Evolutionary conservation across 106 monocot genomes (phyloP), one percentile per base, ranked within the genome.

Genomic region (Apostasia shenzhenica): DNA sequence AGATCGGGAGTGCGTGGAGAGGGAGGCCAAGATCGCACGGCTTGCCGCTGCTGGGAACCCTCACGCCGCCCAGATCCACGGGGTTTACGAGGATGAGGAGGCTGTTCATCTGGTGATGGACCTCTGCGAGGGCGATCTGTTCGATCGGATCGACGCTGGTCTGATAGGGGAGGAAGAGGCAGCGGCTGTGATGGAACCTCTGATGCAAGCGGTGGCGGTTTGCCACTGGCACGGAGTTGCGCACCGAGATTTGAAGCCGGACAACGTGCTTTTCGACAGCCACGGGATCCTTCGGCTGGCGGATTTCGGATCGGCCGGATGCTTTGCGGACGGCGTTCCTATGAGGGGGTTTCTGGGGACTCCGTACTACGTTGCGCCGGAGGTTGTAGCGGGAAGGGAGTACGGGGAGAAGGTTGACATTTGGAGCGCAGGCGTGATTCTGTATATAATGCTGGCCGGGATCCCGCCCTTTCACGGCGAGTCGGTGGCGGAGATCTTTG

Each of bases 361-460:
- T 38, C 94, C 91, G 57, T 88, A 84, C 77, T 95, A 95, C 73
- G 88, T 91, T 69, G 94, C 94, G 49, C 94, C 94, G 45, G 91
- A 95, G 86, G 85, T 95, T 46, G 65, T 95, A 45, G 56, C 73
- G 1, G 91, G 84, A 8, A 78, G 70, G 43, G 83, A 81, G 5
- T 91, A 95, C 67, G 77, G 72, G 45, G 95, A 91, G 83, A 95
- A 95, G 86, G 83, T 84, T 12, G 95, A 91, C 54, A 84, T 95
- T 38, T 95, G 95, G 95, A 88, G 91, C 80, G 88, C 88, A 6
- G 95, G 95, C 38, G 88, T 91, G 41, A 75, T 88, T 2, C 54
- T 95, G 45, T 95, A 91, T 69, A 60, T 86, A 61, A 80, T 95
- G 81, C 80, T 99, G 41, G 57, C 75, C 3, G 99, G 99, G 53